A percentile compares a stretch with the other conserved stretches of the same genome.
These are phyloP conservation scores for Torulaspora delbrueckii DNA, from an alignment of 805 yeast species.

Conservation along the genomic window DNA sequence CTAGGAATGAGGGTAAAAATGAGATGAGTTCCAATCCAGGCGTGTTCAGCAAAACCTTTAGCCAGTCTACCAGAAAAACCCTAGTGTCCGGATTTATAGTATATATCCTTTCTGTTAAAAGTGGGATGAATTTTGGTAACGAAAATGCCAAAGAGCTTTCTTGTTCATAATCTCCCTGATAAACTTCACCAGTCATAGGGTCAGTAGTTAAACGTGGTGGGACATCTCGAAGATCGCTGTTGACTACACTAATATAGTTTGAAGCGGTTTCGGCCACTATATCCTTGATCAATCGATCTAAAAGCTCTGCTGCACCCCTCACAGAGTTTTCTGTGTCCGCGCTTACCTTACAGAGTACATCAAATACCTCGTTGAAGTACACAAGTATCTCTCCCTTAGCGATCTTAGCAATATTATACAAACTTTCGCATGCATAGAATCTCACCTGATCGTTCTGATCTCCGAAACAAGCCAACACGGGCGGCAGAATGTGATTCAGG, in stretches of 20 bases:
- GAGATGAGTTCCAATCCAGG: conserved; percentile 87
- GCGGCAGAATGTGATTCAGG: conserved; percentile 80
- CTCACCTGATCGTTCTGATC: conserved; percentile 97
- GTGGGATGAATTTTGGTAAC: conserved; percentile 80
- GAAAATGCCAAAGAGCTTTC: conserved; percentile 59
- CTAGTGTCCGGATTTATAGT: conserved; percentile 91
- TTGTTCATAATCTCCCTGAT: conserved; percentile 57
- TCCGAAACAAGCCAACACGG: conserved; percentile 91
- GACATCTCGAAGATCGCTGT: conserved; percentile 42
- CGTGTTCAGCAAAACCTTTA: conserved; percentile 83
- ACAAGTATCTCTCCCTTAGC: conserved; percentile 90
- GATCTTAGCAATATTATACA: conserved; percentile 93
- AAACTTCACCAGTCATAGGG: conserved; percentile 49
- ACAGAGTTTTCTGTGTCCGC: conserved; percentile 90
- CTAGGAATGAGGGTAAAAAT: conserved; percentile 83
- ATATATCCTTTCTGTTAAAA: conserved; percentile 85
- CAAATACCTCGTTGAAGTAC: conserved; percentile 92
- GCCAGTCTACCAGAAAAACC: conserved; percentile 89
- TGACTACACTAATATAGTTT: conserved; percentile 71
- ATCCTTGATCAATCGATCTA: conserved; percentile 87
- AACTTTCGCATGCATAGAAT: conserved; percentile 92
- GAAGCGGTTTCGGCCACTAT: conserved; percentile 93
- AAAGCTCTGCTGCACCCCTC: conserved; percentile 89
- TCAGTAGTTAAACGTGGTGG: conserved; percentile 45
- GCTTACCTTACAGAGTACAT: conserved; percentile 81